Conservation (phyloP, 2,329 filamentous ascomycete species). For the Alternaria arborescens region DNA sequence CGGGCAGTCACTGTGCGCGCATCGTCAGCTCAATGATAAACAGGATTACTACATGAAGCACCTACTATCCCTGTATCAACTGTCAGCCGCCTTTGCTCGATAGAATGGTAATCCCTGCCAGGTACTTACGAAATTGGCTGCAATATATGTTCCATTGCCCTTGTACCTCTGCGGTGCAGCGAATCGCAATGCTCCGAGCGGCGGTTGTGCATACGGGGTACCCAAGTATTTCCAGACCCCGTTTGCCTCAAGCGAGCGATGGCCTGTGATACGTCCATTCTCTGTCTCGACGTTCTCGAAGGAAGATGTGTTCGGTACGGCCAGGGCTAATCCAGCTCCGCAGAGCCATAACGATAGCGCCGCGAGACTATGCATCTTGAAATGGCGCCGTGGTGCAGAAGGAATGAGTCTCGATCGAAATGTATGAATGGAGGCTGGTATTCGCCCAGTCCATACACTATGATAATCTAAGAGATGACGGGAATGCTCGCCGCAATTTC, state of each 20-base stretch:
- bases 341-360: not conserved
- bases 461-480: too few relatives aligned
- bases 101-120: not conserved
- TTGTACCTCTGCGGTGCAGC: constrained; percentile 31
- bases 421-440: not conserved
- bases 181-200: constrained; percentile 43
- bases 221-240: constrained; percentile 45
- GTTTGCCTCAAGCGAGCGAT: constrained; percentile 26
- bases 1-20: constrained; percentile 25
- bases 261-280: constrained; percentile 33
- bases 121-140: constrained; percentile 21
- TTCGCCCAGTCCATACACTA: not conserved
- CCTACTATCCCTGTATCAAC: constrained; percentile 22
- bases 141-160: constrained; percentile 11
- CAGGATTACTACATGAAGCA: not conserved
- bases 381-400: not conserved
- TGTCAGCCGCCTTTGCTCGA: not conserved
- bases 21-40: constrained; percentile 4
- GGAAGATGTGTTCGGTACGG: not conserved
- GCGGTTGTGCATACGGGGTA: constrained; percentile 46
- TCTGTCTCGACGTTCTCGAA: constrained; percentile 32
- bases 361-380: not conserved
- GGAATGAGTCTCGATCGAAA: not conserved
- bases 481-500: not conserved
- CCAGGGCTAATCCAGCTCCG: not conserved